phyloP scores from a whole-genome alignment of 371 early-diverging fungal species.

The Gilbertella persicaria region DNA sequence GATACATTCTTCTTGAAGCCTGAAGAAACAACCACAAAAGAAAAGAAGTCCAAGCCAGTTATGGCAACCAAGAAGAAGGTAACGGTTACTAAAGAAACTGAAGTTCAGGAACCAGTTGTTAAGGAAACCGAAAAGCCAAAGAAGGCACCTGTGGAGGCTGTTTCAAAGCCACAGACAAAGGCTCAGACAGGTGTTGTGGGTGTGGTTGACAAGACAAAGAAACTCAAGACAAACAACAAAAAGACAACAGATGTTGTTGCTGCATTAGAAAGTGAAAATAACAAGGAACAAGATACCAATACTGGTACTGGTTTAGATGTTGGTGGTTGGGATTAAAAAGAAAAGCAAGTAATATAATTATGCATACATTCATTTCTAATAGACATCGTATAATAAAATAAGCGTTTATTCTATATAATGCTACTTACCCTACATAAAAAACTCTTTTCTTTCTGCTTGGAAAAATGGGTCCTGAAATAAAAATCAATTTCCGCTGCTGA shows the following conservation, averaged over 20 bases:
- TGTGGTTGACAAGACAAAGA: slow-evolving; percentile 54
- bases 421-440: too few relatives aligned
- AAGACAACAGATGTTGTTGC: slow-evolving; percentile 31
- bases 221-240: slow-evolving; percentile 13
- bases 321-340: slow-evolving; percentile 50
- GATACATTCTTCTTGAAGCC: slow-evolving; percentile 19
- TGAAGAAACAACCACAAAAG: slow-evolving; percentile 3
- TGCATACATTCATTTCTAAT: too few relatives aligned
- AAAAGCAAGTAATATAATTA: too few relatives aligned
- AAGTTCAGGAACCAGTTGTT: background rate
- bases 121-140: slow-evolving; percentile 9
- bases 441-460: too few relatives aligned
- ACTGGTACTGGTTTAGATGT: slow-evolving; percentile 46
- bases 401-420: too few relatives aligned
- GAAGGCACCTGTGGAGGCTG: background rate
- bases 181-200: slow-evolving; percentile 60
- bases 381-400: too few relatives aligned
- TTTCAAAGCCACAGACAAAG: slow-evolving; percentile 20
- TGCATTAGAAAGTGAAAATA: slow-evolving; percentile 26
- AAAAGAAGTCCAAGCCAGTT: slow-evolving; percentile 6
- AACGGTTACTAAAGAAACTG: slow-evolving; percentile 1
- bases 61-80: background rate
- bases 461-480: too few relatives aligned
- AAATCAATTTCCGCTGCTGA: too few relatives aligned
- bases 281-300: slow-evolving; percentile 14